Evolutionary conservation across 2,329 filamentous ascomycete species (phyloP).

Genomic region (Cordyceps farinosa): DNA sequence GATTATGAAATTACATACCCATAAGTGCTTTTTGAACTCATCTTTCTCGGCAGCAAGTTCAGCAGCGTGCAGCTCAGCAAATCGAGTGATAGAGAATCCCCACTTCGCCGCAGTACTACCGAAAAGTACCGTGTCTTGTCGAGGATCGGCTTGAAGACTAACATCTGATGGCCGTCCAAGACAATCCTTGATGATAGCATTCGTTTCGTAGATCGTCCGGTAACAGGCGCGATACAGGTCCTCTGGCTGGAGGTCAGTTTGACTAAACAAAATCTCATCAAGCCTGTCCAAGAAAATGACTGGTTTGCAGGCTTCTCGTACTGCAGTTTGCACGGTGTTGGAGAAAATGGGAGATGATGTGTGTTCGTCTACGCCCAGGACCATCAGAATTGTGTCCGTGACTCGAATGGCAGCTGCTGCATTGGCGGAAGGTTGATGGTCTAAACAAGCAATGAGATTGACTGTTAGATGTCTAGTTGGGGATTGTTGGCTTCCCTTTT

Average conservation of each 20-base stretch:
- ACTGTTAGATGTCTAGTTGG: not conserved
- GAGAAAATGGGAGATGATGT: not conserved
- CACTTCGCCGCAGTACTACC: conserved; percentile 42
- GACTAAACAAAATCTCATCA: not conserved
- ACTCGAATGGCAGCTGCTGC: not conserved
- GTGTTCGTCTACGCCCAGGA: not conserved
- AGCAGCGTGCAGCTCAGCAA: conserved; percentile 93
- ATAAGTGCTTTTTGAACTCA: conserved; percentile 99
- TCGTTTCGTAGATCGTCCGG: not conserved
- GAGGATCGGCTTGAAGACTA: not conserved
- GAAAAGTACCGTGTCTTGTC: not conserved
- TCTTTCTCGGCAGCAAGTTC: conserved; percentile 99
- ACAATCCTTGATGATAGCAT: not conserved
- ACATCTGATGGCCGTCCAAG: not conserved
- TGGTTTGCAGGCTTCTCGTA: not conserved
- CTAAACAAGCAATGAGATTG: not conserved
- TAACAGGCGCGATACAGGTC: not conserved
- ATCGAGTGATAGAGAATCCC: conserved; percentile 98
- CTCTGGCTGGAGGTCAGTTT: not conserved
- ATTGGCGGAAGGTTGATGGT: not conserved
- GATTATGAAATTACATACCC: conserved; percentile 55
- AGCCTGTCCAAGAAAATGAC: not conserved
- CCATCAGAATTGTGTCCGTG: not conserved
- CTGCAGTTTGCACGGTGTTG: not conserved
- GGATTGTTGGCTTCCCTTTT: not conserved